Evolutionary conservation across 176 grass and related monocot species (phyloP), one percentile per base, ranked within the genome.

Genomic region (Juncus inflexus): DNA sequence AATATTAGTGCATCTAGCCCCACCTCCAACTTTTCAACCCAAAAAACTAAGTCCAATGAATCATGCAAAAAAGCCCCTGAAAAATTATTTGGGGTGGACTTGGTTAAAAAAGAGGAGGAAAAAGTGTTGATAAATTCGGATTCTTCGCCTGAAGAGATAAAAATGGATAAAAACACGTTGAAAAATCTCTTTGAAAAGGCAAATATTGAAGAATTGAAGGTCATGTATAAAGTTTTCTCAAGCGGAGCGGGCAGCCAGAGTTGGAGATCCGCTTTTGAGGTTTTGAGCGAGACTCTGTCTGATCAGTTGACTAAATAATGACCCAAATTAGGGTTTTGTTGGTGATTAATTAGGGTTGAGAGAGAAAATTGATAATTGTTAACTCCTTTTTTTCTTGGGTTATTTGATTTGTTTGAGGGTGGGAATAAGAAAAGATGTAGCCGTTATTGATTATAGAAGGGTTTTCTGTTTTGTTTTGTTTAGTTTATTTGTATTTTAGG

Each of bases 141-240:
- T 79, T 74, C 76, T 9, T 73, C 75, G 50, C 45, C 58, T 9
- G 69, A 82, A 49, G 78, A 78, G 64, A 49, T 84, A 69, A 39
- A 43, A 59, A 35, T 10, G 52, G 68, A 71, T 60, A 40, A 45
- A 47, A 16, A 5, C 47, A 68, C 42, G 61, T 52, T 78, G 5
- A 58, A 75, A n/a, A 65, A 66, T 6, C 53, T 85, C 7, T 77
- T 78, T 15, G 72, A 80, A 60, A 90, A 85, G 55, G 69, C 84
- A 57, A 85, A 67, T 66, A 49, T 74, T 13, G 78, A 81, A 66
- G 81, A 90, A 77, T 19, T 84, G 74, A 67, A 58, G 49, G 37
- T 70, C 52, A 58, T 81, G 45, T 75, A 79, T 43, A 72, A 77
- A 79, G 37, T 71, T 69, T 75, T 83, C n/a, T 40, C 45, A 62